Evolutionary conservation across 495 filamentous ascomycete species (phyloP).

Genomic region (Platismatia glauca): DNA sequence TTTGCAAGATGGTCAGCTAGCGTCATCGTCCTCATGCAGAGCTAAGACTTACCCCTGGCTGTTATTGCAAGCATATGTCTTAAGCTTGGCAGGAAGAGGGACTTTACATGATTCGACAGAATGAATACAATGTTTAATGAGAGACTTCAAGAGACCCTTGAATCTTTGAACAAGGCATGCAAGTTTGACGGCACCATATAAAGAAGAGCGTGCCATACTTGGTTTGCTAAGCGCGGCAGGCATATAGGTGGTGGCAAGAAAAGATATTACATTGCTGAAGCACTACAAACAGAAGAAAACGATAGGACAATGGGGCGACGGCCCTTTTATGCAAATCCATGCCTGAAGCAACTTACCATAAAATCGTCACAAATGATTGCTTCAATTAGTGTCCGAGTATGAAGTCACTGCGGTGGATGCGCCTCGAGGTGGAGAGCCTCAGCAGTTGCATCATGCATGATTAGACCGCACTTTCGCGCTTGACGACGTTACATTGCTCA

Average conservation of each 20-base stretch:
- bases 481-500: constrained; percentile 9
- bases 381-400: neutral
- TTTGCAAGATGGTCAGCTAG: constrained; percentile 1
- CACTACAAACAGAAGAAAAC: neutral
- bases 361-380: neutral
- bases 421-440: neutral
- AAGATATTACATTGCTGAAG: neutral
- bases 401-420: constrained; percentile 3
- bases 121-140: constrained; percentile 5
- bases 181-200: constrained; percentile 20
- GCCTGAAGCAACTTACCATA: constrained; percentile 2
- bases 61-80: constrained; percentile 8
- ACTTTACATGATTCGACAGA: neutral
- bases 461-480: neutral
- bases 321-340: constrained; percentile 10
- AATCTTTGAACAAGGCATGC: constrained; percentile 21
- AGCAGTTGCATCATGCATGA: constrained; percentile 9
- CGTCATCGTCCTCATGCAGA: neutral
- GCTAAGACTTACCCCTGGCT: constrained; percentile 4
- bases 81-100: neutral
- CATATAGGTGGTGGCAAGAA: neutral
- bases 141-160: constrained; percentile 20
- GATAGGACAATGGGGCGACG: neutral
- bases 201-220: constrained; percentile 18
- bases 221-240: neutral